Percentiles rank a stretch among this genome's conserved stretches.
phyloP scores from a whole-genome alignment of 2,329 filamentous ascomycete species.

The Colletotrichum orchidophilum region DNA sequence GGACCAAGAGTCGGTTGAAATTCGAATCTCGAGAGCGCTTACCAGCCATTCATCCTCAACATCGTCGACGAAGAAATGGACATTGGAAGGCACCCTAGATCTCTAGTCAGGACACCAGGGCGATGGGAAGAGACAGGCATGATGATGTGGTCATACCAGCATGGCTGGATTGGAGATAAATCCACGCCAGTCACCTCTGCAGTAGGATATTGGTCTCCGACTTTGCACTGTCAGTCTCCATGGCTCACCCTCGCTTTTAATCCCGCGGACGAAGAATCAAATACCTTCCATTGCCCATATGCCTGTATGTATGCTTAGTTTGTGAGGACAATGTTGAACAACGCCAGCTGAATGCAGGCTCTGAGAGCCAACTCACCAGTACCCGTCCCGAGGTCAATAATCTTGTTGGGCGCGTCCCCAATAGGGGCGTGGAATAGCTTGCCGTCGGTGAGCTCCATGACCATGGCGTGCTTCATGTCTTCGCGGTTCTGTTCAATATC shows the following conservation, averaged over 20 bases:
- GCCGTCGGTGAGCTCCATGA: slow-evolving; percentile 39
- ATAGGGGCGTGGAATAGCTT: slow-evolving; percentile 44
- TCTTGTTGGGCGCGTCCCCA: slow-evolving; percentile 39
- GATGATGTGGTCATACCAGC: neutral
- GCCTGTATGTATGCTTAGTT: slow-evolving; percentile 16
- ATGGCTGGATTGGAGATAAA: slow-evolving; percentile 38
- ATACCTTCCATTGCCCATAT: neutral
- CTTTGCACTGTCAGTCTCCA: neutral
- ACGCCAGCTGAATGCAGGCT: too few species aligned
- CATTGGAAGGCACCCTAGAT: neutral
- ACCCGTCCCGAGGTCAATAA: slow-evolving; percentile 42
- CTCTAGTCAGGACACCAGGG: neutral
- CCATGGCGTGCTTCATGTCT: slow-evolving; percentile 44
- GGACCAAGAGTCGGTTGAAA: neutral
- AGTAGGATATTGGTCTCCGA: slow-evolving; percentile 29
- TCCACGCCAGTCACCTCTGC: slow-evolving; percentile 38
- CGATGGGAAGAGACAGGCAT: neutral
- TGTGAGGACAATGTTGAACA: neutral
- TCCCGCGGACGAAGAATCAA: neutral
- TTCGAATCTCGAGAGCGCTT: neutral
- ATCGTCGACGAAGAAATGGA: neutral
- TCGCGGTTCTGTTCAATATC: slow-evolving; percentile 40
- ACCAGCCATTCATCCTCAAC: neutral
- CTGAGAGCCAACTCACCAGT: slow-evolving; percentile 25
- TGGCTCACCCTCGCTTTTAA: slow-evolving; percentile 35